Evolutionary conservation across 2,329 filamentous ascomycete genomes (phyloP).

Genomic region (Leptographium wingfieldii): DNA sequence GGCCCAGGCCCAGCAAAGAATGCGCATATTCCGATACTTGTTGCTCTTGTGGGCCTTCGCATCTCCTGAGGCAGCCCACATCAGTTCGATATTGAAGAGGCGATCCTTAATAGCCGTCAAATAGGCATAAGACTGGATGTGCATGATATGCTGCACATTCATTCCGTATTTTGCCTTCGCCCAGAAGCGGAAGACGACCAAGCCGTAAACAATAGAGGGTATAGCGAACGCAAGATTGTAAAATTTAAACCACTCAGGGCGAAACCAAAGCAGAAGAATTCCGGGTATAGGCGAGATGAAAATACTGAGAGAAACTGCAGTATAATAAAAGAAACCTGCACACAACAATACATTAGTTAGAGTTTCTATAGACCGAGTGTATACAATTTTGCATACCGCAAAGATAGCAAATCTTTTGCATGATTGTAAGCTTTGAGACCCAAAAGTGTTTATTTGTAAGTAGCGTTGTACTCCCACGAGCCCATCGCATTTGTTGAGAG

Average conservation of each 20-base stretch:
- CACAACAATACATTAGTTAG: not conserved
- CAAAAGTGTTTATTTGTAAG: conserved; percentile 6
- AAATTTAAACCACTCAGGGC: conserved; percentile 4
- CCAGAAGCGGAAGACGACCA: conserved; percentile 4
- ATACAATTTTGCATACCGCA: not conserved
- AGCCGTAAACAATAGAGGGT: conserved; percentile 2
- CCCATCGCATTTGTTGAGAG: conserved; percentile 7
- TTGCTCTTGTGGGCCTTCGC: conserved; percentile 6
- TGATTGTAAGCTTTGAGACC: conserved; percentile 2
- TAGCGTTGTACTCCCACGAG: conserved; percentile 2
- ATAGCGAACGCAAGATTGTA: conserved; percentile 6
- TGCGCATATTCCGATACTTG: conserved; percentile 6
- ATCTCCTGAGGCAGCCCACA: conserved; percentile 4
- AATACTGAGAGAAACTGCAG: conserved; percentile 2
- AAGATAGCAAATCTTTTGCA: conserved; percentile 7
- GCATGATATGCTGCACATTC: conserved; percentile 7
- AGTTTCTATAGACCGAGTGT: not conserved
- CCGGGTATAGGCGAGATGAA: conserved; percentile 5
- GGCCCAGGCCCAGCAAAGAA: conserved; percentile 5
- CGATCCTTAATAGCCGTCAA: conserved; percentile 5
- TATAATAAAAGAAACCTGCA: conserved; percentile 5
- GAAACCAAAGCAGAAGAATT: conserved; percentile 3
- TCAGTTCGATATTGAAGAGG: conserved; percentile 5
- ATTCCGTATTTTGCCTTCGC: conserved; percentile 2
- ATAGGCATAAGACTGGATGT: conserved; percentile 5